Percentiles rank a stretch among this genome's conserved stretches.
phyloP scores from a whole-genome alignment of 2,329 filamentous ascomycete species.

The Aureobasidium musti region DNA sequence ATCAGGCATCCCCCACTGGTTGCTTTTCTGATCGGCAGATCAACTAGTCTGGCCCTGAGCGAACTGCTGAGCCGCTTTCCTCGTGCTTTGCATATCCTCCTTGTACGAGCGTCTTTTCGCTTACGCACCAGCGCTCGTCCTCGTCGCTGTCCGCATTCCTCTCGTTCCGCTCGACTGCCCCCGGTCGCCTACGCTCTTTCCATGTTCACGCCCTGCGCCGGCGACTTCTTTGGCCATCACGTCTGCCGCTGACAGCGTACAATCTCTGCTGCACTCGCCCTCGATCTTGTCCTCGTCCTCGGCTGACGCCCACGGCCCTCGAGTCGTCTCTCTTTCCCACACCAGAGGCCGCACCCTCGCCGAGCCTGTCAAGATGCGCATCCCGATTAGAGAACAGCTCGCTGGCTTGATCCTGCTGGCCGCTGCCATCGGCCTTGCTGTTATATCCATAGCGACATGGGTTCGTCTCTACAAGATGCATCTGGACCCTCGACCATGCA shows the following conservation, averaged over 20 bases:
- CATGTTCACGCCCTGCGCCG: constrained; percentile 26
- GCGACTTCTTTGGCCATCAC: constrained; percentile 21
- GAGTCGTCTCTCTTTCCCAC: not conserved
- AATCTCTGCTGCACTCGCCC: too few species aligned
- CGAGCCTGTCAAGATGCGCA: constrained; percentile 64
- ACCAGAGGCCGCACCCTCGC: not conserved
- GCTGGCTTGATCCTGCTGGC: constrained; percentile 75
- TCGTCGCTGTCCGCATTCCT: not conserved
- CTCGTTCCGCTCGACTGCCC: not conserved
- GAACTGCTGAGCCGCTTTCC: not conserved
- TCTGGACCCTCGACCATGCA: not conserved
- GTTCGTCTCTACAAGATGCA: constrained; percentile 34
- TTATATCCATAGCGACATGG: constrained; percentile 76
- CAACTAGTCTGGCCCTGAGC: constrained; percentile 1
- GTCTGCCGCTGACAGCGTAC: constrained; percentile 6
- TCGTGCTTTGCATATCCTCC: not conserved
- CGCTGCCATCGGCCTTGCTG: constrained; percentile 71
- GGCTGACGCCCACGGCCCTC: not conserved
- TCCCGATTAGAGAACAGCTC: constrained; percentile 86
- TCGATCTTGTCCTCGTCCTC: not conserved
- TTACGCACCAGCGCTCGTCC: not conserved
- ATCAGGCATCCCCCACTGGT: constrained; percentile 11
- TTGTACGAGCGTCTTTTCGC: constrained; percentile 15
- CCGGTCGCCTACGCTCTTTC: constrained; percentile 1
- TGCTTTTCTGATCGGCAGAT: constrained; percentile 26